Evolutionary conservation across 1,139 yeast species (phyloP).

Genomic region (Suhomyces maxii): DNA sequence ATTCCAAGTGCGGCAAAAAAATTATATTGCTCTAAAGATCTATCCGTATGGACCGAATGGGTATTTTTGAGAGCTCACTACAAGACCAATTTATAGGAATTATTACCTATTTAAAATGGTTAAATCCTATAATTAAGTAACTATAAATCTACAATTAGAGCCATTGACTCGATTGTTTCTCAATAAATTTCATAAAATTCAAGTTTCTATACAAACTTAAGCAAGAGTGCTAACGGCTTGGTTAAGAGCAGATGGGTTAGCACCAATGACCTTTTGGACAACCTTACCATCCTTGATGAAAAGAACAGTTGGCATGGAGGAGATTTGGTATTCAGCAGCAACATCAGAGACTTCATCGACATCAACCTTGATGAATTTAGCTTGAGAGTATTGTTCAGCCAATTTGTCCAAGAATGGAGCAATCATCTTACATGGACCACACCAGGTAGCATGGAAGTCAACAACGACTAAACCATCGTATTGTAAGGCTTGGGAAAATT

Average conservation of each 20-base stretch:
- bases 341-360: conserved; percentile 76
- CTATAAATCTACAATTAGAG: too few relatives aligned
- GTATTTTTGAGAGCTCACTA: too few relatives aligned
- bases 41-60: too few relatives aligned
- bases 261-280: conserved; percentile 78
- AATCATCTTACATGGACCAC: conserved; percentile 90
- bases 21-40: too few relatives aligned
- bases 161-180: neutral
- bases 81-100: too few relatives aligned
- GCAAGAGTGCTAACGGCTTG: conserved; percentile 60
- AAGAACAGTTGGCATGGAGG: conserved; percentile 88
- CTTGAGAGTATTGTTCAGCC: conserved; percentile 44
- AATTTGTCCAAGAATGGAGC: conserved; percentile 76
- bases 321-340: conserved; percentile 70
- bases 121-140: too few relatives aligned
- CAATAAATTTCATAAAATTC: neutral
- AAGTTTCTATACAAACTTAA: conserved; percentile 23
- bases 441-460: conserved; percentile 89
- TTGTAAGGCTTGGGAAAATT: conserved; percentile 60
- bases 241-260: conserved; percentile 81
- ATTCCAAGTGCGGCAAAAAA: too few relatives aligned
- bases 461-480: conserved; percentile 67
- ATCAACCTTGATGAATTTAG: conserved; percentile 79
- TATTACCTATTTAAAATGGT: too few relatives aligned
- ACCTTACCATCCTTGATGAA: conserved; percentile 76